Evolutionary conservation across 2,329 filamentous ascomycete genomes (phyloP).

Genomic region (Sclerotiophoma versabilis): DNA sequence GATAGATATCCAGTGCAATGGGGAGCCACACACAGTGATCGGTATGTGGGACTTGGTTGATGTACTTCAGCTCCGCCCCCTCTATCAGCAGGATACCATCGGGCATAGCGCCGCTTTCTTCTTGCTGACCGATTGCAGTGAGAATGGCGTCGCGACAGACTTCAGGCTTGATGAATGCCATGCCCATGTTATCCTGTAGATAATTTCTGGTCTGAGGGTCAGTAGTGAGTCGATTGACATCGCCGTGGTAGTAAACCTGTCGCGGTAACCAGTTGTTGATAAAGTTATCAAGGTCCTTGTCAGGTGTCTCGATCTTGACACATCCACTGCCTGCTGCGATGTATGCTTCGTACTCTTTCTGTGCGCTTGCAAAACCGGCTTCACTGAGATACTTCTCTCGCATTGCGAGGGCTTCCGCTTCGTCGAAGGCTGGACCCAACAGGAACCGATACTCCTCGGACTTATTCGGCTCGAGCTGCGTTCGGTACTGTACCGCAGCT

Average conservation of each 20-base stretch:
- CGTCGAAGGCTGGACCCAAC: slow-evolving; percentile 63
- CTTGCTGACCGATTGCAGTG: slow-evolving; percentile 61
- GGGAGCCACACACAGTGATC: slow-evolving; percentile 68
- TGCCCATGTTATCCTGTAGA: slow-evolving; percentile 67
- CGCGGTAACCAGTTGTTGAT: slow-evolving; percentile 67
- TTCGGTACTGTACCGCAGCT: slow-evolving; percentile 62
- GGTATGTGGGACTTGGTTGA: slow-evolving; percentile 67
- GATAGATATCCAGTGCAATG: slow-evolving; percentile 62
- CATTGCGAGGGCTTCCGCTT: slow-evolving; percentile 58
- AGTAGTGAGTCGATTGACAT: slow-evolving; percentile 65
- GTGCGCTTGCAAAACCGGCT: slow-evolving; percentile 56
- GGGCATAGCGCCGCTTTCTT: slow-evolving; percentile 63
- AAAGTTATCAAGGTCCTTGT: slow-evolving; percentile 63
- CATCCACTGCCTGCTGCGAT: slow-evolving; percentile 60
- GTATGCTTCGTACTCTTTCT: slow-evolving; percentile 59
- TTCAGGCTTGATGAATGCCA: slow-evolving; percentile 63
- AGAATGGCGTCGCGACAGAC: slow-evolving; percentile 59
- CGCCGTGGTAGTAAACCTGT: slow-evolving; percentile 66
- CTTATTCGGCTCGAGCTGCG: slow-evolving; percentile 51
- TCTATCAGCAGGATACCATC: slow-evolving; percentile 63
- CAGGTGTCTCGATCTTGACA: slow-evolving; percentile 61
- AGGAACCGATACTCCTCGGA: slow-evolving; percentile 60
- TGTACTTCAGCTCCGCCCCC: slow-evolving; percentile 66
- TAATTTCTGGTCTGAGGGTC: slow-evolving; percentile 68
- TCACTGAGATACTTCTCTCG: slow-evolving; percentile 59